phyloP scores from a whole-genome alignment of 441 rosid genomes.

The Gossypium schwendimanii region DNA sequence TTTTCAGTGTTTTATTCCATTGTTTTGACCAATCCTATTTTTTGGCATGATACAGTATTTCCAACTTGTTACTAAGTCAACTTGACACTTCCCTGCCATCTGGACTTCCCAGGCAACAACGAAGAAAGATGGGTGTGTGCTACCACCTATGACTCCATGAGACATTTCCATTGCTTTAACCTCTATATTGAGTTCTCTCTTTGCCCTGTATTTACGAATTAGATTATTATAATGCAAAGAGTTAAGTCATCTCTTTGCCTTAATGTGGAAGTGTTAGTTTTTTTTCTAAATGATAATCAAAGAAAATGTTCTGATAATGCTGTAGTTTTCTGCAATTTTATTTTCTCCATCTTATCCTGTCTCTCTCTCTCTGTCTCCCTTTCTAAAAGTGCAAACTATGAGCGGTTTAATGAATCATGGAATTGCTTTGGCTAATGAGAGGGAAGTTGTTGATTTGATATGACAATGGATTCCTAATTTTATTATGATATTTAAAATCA shows the following conservation, averaged over 20 bases:
- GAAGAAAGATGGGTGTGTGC: slow-evolving; percentile 67
- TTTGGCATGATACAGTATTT: slow-evolving; percentile 41
- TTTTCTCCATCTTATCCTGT: background rate
- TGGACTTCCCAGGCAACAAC: slow-evolving; percentile 72
- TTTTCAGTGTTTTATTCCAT: slow-evolving; percentile 1
- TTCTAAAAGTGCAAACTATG: background rate
- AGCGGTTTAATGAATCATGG: background rate
- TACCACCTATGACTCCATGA: slow-evolving; percentile 7
- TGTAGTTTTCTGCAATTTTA: background rate
- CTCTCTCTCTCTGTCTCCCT: background rate
- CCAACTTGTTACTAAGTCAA: slow-evolving; percentile 44
- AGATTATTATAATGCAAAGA: background rate
- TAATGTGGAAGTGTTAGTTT: background rate
- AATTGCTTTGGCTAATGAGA: background rate
- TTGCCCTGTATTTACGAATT: background rate
- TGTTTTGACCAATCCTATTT: slow-evolving; percentile 7
- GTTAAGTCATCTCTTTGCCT: background rate
- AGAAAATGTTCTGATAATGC: background rate
- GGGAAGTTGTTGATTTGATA: slow-evolving; percentile 1
- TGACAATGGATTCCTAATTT: background rate
- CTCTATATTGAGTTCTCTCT: background rate
- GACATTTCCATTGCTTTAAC: slow-evolving; percentile 5
- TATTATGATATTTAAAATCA: background rate
- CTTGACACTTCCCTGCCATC: slow-evolving; percentile 66
- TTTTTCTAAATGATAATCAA: background rate